Evolutionary conservation across 164 flowering plant genomes (phyloP), one percentile per base, ranked within the genome.

Genomic region (Kalanchoe fedtschenkoi): DNA sequence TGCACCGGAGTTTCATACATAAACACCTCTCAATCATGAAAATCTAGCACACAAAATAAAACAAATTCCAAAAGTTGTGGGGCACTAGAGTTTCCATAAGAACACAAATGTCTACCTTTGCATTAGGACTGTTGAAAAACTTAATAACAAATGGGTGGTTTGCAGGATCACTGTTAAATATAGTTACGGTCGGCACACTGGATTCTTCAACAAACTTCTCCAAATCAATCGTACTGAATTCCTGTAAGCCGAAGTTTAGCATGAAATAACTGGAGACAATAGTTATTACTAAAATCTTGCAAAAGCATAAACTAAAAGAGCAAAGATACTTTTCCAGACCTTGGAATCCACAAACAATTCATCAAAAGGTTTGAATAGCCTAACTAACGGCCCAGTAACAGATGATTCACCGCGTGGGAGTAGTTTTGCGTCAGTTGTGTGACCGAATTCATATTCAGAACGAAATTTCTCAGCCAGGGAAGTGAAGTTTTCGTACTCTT

Each of bases 321-420:
- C 22, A 29, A 64, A 21, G 46, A 33, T 6, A 29, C 11, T n/a
- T 5, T 21, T 1, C 2, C 22, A 21, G 74, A 92, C 98, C 98
- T 85, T 66, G 62, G 57, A 81, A 74, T 93, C 98, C 64, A 86
- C 95, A 68, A 78, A 71, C 53, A 81, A 86, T 69, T 93, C 98
- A 78, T 93, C 98, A 75, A 93, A 93, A 47, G 97, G 97, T 78
- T 93, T 93, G 67, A 90, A 80, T 66, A 93, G 72, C 73, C 98
- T 81, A 66, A 93, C 73, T 1, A 72, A 35, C 21, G 98, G 95
- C 7, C 80, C 86, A 28, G 78, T 54, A 5, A 87, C 85, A 11
- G 95, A 78, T 65, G 86, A 69, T 41, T 85, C 95, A 5, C 97
- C 97, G 30, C 81, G 86, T 65, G 96, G 96, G 70, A 93, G 88